Base-by-base conservation (phyloP, 2,329 filamentous ascomycete genomes). In the Beauveria asiatica region DNA sequence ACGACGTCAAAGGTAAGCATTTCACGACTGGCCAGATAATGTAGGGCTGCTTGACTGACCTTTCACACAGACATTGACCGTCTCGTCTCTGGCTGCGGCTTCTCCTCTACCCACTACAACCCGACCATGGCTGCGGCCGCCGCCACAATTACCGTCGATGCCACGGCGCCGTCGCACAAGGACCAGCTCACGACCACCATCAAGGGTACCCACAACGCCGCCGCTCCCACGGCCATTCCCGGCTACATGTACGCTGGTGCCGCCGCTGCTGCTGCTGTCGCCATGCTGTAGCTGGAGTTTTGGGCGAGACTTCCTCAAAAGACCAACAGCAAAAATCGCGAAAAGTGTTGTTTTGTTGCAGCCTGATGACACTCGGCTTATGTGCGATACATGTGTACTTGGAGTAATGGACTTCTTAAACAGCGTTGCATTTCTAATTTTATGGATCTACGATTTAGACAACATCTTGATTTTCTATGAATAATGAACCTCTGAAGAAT, bases 131-230 rank as follows among this genome's bases (percentile, higher is more conserved):
- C 67, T 13, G 68, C 73, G 13, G 65, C 63, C 2, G 62, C 23
- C 3, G 44, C 57, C 16, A 60, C 30, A 30, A 54, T 74, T 64
- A 68, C 66, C 17, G 73, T 74, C 54, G 61, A 65, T 11, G 73
- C 71, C 44, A 68, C 66, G 8, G 66, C 65, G 9, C 67, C 70
- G n/a, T 74, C 70, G 9, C 68, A 68, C 56, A 62, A 68, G 41
- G 67, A 55, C 44, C 70, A 75, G 64, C 64, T 74, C 58, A 74
- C 72, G 19, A 74, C 70, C 27, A 74, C 73, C 48, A 66, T 74
- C 59, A 52, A 62, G 44, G 64, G 67, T 37, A 65, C 64, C 46
- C 53, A 51, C 45, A 27, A 55, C 21, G 57, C 39, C 19, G 48
- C 57, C 17, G 50, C 50, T 3, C 57, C 57, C 17, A 60, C 57